Base-by-base conservation (phyloP, 306 rosid genomes). In the Casuarina glauca region DNA sequence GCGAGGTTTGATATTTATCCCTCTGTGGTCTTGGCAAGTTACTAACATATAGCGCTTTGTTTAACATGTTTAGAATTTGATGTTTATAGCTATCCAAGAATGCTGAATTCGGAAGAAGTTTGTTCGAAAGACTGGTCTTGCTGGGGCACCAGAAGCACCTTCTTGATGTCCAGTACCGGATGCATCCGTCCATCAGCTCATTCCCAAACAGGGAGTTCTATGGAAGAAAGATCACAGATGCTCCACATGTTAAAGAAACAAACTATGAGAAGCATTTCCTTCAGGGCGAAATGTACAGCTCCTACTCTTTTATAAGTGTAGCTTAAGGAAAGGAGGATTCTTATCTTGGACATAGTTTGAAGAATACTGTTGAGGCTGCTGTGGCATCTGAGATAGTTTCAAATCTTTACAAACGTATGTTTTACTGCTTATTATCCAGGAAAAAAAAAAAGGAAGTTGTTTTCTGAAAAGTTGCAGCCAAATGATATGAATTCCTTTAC, bases 351-450 rank as follows among this genome's bases (percentile, higher is more conserved):
- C 20, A 36, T 20, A 83, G 90, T 73, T 12, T 44, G 6, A 83
- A 75, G 85, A 90, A 90, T 76, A 74, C 50, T 45, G 78, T 88
- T 19, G 93, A 90, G 75, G 89, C 75, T 75, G 87, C 84, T 44
- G 85, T 70, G 44, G 72, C 88, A 44, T 63, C 71, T 3, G 81
- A 88, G 69, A 87, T 90, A 16, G 62, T 90, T 48, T 72, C 74
- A 51, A 77, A 83, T 10, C 96, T 90, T 43, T 42, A 84, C 42
- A 76, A 84, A 74, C 81, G 93, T 90, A 79, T 16, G 2, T 38
- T 69, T 20, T 73, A 79, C 73, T 58, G 3, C 6, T 19, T 36
- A 4, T 70, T 58, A 52, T 44, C 6, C 16, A 20, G 9, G 11
- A 7, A 32, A 35, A 20, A 20, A 20, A 20, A 20, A 20, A 20